Base-by-base conservation (phyloP, 768 basidiomycete genomes). In the Lactifluus rugatus region DNA sequence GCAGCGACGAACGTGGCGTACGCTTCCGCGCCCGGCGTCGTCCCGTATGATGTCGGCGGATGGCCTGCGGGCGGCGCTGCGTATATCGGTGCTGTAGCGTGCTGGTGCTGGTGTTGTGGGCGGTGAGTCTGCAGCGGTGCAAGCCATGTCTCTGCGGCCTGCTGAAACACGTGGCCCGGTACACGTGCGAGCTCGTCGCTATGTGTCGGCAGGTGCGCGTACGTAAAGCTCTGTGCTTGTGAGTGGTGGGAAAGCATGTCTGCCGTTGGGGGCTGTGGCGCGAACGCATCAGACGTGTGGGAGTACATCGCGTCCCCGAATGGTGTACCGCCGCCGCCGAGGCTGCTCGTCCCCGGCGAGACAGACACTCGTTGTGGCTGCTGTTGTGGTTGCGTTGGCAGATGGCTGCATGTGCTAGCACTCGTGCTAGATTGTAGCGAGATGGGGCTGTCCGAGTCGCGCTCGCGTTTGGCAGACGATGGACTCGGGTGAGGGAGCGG, bases 401-500 rank as follows among this genome's bases (percentile, higher is more conserved):
- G 34, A n/a, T n/a, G n/a, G n/a, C n/a, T 5, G 25, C 21, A 16
- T 37, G 46, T 39, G 28, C 52, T 39, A 10, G 52, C 25, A 17
- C 51, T 47, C 14, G 52, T 31, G 47, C 45, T 57, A 4, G 62
- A 54, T 21, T 50, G 47, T 17, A 53, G 19, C 14, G 60, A 52
- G 17, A 57, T 19, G 10, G 81, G 76, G 60, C 75, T 78, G 54
- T 84, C 83, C 1, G 78, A 71, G 55, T 81, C 82, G 39, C 85
- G 74, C 48, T 83, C 83, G 17, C 87, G 83, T 58, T 89, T 88
- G 16, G 69, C 75, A 4, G 76, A 71, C 0, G 70, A 65, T 5
- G 82, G 81, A 52, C 78, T 81, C 0, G 75, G 66, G 49, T 78
- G 75, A 2, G 86, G 86, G 5, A 87, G 73, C 0, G 85, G 86